Evolutionary conservation across 208 protist species (phyloP).

Genomic region (Acanthamoeba triangularis): DNA sequence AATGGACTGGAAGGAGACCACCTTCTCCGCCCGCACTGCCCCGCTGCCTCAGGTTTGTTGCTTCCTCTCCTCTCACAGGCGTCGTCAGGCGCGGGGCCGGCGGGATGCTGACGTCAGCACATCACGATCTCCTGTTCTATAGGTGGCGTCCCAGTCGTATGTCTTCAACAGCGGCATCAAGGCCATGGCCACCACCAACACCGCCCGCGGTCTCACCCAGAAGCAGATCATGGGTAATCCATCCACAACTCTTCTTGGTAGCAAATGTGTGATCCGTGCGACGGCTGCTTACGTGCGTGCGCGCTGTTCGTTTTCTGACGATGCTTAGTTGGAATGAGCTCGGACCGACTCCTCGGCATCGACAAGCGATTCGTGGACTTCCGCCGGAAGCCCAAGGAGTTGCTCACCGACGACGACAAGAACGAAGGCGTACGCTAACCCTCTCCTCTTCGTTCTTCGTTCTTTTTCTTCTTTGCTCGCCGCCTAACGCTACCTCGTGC

Average conservation of each 20-base stretch:
- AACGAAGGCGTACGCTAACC: conserved; percentile 79
- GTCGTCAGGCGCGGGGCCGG: no score
- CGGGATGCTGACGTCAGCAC: no score
- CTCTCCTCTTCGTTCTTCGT: no score
- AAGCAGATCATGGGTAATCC: conserved; percentile 72
- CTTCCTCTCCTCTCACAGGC: neutral
- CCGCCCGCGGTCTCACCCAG: conserved; percentile 69
- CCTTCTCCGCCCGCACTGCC: neutral
- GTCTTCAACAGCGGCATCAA: conserved; percentile 56
- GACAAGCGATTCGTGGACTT: conserved; percentile 74
- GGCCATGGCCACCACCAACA: conserved; percentile 63
- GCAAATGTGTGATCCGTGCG: neutral
- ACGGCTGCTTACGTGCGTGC: no score
- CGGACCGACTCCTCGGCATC: conserved; percentile 45
- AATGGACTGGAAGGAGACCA: conserved; percentile 79
- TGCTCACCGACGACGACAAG: conserved; percentile 77
- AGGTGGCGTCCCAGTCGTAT: conserved; percentile 38
- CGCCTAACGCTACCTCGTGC: neutral
- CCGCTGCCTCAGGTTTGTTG: neutral
- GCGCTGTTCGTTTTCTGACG: no score
- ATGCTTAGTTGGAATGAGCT: conserved; percentile 42
- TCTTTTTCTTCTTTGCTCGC: neutral
- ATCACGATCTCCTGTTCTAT: neutral
- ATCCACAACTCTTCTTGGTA: neutral
- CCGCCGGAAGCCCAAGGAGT: conserved; percentile 65